Evolutionary conservation across 495 filamentous ascomycete genomes (phyloP).

Genomic region (Annulohypoxylon moriforme): DNA sequence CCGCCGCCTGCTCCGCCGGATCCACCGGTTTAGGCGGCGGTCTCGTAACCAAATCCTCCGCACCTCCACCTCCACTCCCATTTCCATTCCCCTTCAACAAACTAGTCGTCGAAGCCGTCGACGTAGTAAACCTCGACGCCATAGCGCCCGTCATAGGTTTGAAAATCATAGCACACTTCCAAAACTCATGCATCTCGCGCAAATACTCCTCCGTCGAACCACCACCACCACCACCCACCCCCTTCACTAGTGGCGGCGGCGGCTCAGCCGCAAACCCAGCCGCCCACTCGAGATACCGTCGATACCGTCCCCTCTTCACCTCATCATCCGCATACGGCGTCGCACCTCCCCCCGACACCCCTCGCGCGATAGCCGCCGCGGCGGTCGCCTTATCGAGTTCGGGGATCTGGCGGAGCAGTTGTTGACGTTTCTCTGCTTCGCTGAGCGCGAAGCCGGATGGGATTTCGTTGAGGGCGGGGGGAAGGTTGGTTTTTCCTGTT

Average conservation of each 20-base stretch:
- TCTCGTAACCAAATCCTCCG: slow-evolving; percentile 61
- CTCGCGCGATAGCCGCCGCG: slow-evolving; percentile 77
- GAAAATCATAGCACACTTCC: slow-evolving; percentile 89
- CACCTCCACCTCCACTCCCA: not conserved
- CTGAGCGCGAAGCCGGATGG: slow-evolving; percentile 71
- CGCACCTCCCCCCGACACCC: slow-evolving; percentile 74
- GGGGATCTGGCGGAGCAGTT: slow-evolving; percentile 73
- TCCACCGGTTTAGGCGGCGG: slow-evolving; percentile 74
- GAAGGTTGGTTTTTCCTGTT: slow-evolving; percentile 81
- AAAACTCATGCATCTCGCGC: slow-evolving; percentile 86
- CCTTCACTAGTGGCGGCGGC: no score
- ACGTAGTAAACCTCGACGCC: slow-evolving; percentile 90
- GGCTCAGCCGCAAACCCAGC: slow-evolving; percentile 71
- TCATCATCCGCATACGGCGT: slow-evolving; percentile 90
- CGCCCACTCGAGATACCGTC: slow-evolving; percentile 79
- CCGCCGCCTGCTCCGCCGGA: slow-evolving; percentile 88
- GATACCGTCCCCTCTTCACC: slow-evolving; percentile 80
- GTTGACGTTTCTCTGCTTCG: slow-evolving; percentile 67
- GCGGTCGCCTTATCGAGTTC: slow-evolving; percentile 79
- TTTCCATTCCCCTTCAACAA: slow-evolving; percentile 31
- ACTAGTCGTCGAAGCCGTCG: slow-evolving; percentile 54
- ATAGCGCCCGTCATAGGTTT: slow-evolving; percentile 91
- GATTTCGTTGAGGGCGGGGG: slow-evolving; percentile 79
- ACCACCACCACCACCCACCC: no score
- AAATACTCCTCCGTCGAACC: slow-evolving; percentile 80